Evolutionary conservation across 2,329 filamentous ascomycete species (phyloP).

Genomic region (Diaporthe sp.): DNA sequence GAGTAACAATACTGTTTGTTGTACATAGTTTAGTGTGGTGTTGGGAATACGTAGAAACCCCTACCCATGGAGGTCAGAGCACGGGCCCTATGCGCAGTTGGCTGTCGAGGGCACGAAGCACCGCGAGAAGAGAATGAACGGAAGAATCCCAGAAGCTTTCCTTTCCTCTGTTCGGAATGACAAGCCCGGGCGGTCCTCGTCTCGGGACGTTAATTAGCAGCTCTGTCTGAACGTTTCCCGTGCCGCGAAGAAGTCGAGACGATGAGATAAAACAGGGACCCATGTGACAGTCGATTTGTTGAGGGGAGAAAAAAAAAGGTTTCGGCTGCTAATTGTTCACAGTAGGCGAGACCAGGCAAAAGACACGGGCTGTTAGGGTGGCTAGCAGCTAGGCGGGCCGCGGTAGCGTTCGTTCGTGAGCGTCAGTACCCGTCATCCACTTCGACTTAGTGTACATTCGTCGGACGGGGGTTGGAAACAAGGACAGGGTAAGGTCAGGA

Average conservation of each 20-base stretch:
- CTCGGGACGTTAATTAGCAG: neutral
- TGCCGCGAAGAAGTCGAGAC: neutral
- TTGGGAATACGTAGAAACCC: neutral
- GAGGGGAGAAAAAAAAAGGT: no score
- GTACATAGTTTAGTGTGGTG: neutral
- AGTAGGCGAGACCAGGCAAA: neutral
- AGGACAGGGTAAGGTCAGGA: neutral
- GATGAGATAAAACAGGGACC: conserved; percentile 14
- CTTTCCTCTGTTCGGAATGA: neutral
- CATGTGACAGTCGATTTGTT: conserved; percentile 20
- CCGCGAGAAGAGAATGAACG: neutral
- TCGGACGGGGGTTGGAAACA: neutral
- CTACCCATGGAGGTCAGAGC: no score
- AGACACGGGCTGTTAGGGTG: neutral
- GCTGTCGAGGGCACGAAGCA: neutral
- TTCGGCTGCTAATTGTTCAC: no score
- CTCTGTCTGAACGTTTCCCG: neutral
- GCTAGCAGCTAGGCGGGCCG: neutral
- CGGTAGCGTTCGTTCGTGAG: no score
- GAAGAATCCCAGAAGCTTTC: neutral
- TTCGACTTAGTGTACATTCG: no score
- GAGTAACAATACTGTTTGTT: neutral
- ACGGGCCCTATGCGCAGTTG: neutral
- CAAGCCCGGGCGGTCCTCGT: neutral
- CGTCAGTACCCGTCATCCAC: neutral